phyloP scores from a whole-genome alignment of 164 flowering plant genomes.

The Vitis rotundifolia region DNA sequence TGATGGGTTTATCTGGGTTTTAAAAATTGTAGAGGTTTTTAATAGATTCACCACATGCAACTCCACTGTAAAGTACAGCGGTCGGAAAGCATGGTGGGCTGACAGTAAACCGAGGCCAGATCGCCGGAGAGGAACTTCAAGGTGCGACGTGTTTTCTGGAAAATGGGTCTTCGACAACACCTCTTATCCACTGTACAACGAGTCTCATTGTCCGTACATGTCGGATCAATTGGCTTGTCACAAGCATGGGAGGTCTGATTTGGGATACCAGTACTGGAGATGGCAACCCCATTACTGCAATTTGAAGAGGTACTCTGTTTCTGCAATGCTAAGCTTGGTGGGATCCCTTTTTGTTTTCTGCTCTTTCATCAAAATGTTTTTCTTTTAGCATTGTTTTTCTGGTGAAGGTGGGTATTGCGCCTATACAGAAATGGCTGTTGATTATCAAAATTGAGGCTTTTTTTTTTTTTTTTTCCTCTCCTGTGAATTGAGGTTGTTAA shows the following conservation, averaged over 20 bases:
- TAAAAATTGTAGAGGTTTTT: conserved; percentile 38
- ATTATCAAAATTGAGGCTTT: not conserved
- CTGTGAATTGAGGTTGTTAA: not conserved
- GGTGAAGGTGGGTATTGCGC: no score
- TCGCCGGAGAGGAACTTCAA: conserved; percentile 19
- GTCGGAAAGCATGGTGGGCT: conserved; percentile 32
- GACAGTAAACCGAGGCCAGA: conserved; percentile 6
- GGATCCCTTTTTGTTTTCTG: not conserved
- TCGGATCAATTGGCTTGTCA: conserved; percentile 93
- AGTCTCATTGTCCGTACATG: conserved; percentile 87
- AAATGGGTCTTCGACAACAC: conserved; percentile 80
- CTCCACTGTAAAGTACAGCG: conserved; percentile 49
- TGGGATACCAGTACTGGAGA: conserved; percentile 84
- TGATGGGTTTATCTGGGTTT: conserved; percentile 5
- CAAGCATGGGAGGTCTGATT: conserved; percentile 84
- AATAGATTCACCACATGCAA: conserved; percentile 68
- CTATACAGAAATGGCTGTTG: no score
- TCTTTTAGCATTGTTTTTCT: not conserved
- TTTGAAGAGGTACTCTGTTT: conserved; percentile 60
- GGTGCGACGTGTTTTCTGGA: conserved; percentile 81
- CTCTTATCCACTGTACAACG: conserved; percentile 76
- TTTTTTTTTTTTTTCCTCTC: not conserved
- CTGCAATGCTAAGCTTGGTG: not conserved
- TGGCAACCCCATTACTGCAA: conserved; percentile 93
- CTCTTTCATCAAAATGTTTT: not conserved